These are phyloP conservation scores for Xeromyces bisporus DNA, from an alignment of 495 filamentous ascomycete species.

Conservation along the genomic window DNA sequence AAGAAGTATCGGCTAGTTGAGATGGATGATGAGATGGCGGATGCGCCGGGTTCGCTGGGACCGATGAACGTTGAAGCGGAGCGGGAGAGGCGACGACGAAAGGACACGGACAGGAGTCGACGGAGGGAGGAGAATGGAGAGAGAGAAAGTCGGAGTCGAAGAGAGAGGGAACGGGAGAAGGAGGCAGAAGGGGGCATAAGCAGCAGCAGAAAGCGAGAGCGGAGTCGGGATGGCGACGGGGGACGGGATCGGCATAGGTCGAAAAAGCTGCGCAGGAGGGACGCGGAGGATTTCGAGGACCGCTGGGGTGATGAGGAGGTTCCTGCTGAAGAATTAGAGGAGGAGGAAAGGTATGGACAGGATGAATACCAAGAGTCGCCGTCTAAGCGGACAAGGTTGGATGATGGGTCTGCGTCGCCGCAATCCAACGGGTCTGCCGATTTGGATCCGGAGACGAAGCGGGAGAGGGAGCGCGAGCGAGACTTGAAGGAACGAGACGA, in stretches of 20 bases:
- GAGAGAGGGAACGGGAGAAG: too few species aligned
- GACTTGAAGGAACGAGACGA: constrained; percentile 59
- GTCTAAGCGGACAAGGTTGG: constrained; percentile 40
- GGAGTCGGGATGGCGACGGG: constrained; percentile 24
- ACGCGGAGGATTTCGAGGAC: constrained; percentile 46
- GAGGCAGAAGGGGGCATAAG: constrained; percentile 19
- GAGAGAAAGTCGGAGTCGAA: constrained; percentile 12
- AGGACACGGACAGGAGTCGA: constrained; percentile 25
- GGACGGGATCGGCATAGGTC: constrained; percentile 31
- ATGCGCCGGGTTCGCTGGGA: constrained; percentile 20
- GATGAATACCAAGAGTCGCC: constrained; percentile 34
- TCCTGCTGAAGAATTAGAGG: constrained; percentile 22
- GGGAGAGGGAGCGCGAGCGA: constrained; percentile 37
- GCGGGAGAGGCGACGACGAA: constrained; percentile 25
- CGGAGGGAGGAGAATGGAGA: constrained; percentile 20
- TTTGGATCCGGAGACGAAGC: constrained; percentile 39
- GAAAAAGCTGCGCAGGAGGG: constrained; percentile 37
- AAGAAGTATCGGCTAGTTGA: constrained; percentile 71
- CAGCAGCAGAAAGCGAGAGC: constrained; percentile 22
- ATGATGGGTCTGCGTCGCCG: constrained; percentile 34
- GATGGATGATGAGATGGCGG: constrained; percentile 55
- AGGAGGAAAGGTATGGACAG: constrained; percentile 27
- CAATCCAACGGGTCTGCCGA: constrained; percentile 31
- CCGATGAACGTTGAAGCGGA: constrained; percentile 36
- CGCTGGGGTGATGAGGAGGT: constrained; percentile 68